Base-by-base conservation (phyloP, 371 early-diverging fungal species). In the Mucor mucedo region DNA sequence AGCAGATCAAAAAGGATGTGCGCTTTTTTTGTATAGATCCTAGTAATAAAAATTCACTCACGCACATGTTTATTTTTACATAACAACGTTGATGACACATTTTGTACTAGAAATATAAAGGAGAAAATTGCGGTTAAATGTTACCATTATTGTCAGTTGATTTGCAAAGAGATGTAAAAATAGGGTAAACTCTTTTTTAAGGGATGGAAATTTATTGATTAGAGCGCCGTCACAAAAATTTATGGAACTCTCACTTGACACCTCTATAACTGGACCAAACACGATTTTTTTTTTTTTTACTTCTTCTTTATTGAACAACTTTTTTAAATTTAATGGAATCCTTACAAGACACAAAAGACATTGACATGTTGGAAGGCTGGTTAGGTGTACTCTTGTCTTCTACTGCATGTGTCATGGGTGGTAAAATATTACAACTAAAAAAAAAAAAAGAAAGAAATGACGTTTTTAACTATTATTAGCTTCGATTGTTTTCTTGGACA, bases 371-470 rank as follows among this genome's bases (percentile, higher is more conserved):
- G 7, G 48, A 73, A 50, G 76, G 73, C 2, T 79, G 79, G 79
- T 35, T 76, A 41, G 63, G 74, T 56, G 79, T 79, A 0, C 35
- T 74, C 0, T 27, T 79, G 40, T 79, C 79, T 2, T 72, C 74
- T 13, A 55, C 65, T 28, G 79, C 79, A 32, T 79, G 79, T 44
- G 52, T 73, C 16, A 2, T 65, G 29, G 79, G 79, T 52, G 79
- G 79, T 79, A 62, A 52, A 39, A 27, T 2, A 33, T 21, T 21
- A 21, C 21, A 21, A 21, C 21, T 38, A 11, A 39, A 8, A 39
- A 8, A 39, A 8, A 39, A 8, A n/a, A n/a, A 3, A 42, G 21
- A 21, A 21, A 39, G n/a, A 5, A 41, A 38, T 48, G 14, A 27
- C 30, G 2, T 40, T 40, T 30, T 58, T 27, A 30, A 32, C 21